Percentiles rank a stretch among this genome's conserved stretches.
Evolutionary conservation across 345 rosid species (phyloP).

Genomic region (Diplotaxis tenuifolia): DNA sequence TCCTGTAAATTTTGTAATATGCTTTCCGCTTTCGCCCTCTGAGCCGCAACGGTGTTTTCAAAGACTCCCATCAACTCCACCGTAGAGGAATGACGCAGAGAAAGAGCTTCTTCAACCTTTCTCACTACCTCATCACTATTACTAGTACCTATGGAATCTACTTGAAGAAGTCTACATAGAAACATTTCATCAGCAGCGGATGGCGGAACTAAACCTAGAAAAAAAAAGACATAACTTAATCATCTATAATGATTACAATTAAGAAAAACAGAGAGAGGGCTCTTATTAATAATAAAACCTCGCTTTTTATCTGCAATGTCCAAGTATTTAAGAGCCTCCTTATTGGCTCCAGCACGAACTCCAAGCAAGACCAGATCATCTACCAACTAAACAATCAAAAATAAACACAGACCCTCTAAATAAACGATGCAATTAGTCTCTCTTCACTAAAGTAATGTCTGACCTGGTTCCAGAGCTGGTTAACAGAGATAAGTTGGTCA

Average conservation of each 20-base stretch:
- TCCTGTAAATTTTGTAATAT: slow-evolving; percentile 46
- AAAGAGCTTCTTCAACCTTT: slow-evolving; percentile 64
- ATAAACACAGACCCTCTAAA: neutral
- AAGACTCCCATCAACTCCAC: slow-evolving; percentile 64
- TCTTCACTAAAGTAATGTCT: neutral
- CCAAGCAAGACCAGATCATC: slow-evolving; percentile 83
- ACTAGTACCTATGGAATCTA: slow-evolving; percentile 49
- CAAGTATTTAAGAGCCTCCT: slow-evolving; percentile 44
- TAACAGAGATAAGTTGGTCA: slow-evolving; percentile 53
- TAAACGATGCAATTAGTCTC: neutral
- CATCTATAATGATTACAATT: neutral
- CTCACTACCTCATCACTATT: slow-evolving; percentile 43
- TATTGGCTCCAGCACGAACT: slow-evolving; percentile 64
- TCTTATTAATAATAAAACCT: slow-evolving; percentile 45
- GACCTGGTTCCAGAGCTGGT: slow-evolving; percentile 71
- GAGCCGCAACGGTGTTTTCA: slow-evolving; percentile 59
- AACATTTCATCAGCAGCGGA: slow-evolving; percentile 74
- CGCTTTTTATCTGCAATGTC: slow-evolving; percentile 44
- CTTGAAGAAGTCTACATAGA: slow-evolving; percentile 73
- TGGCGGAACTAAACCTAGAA: slow-evolving; percentile 66
- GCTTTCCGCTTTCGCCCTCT: slow-evolving; percentile 57
- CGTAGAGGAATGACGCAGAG: slow-evolving; percentile 59
- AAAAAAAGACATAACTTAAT: slow-evolving; percentile 1
- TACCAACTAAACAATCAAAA: slow-evolving; percentile 59
- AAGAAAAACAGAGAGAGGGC: slow-evolving; percentile 10